Base-by-base conservation (phyloP, 768 basidiomycete species). In the Mycena amicta region DNA sequence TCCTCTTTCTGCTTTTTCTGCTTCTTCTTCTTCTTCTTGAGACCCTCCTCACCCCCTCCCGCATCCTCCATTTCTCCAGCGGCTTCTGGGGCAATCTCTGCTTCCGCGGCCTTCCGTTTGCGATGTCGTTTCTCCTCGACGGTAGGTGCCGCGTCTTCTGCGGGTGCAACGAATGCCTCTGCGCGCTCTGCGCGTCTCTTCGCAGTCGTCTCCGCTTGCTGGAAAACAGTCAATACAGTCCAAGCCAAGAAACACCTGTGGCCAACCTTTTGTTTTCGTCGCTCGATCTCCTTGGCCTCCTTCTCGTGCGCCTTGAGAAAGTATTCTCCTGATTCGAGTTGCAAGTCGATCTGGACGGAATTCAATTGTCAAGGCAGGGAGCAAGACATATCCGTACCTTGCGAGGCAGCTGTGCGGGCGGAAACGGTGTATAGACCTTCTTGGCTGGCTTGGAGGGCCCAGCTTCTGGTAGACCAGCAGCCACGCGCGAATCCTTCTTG, bases 341-440 rank as follows among this genome's bases (percentile, higher is more conserved):
- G 90, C 45, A 97, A 71, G 74, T 99, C 97, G 68, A 98, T 79
- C 89, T 93, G 40, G 11, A 47, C 2, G 45, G 12, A 18, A 20
- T 52, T 29, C 29, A 52, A 12, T 52, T 22, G 13, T 26, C 29
- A 16, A 28, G 31, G 30, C 27, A 53, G 26, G 31, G 23, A 27
- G 39, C 18, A 22, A 26, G 49, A 60, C 37, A 55, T n/a, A 8
- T 1, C 50, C 73, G 54, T 66, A 92, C 92, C 82, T 98, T 98
- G 66, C 93, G 87, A 33, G 95, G 96, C 57, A 85, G 81, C 69
- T 98, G 97, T 6, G 95, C 78, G 29, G 97, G 97, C 33, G 97
- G 97, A 85, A 98, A 99, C 1, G 97, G 97, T n/a, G 97, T 98
- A 74, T 98, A 98, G 16, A 87, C 80, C 72, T 96, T 96, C 85